Base-by-base conservation (phyloP, 2,329 filamentous ascomycete genomes). In the Dactylellina parvicollis region DNA sequence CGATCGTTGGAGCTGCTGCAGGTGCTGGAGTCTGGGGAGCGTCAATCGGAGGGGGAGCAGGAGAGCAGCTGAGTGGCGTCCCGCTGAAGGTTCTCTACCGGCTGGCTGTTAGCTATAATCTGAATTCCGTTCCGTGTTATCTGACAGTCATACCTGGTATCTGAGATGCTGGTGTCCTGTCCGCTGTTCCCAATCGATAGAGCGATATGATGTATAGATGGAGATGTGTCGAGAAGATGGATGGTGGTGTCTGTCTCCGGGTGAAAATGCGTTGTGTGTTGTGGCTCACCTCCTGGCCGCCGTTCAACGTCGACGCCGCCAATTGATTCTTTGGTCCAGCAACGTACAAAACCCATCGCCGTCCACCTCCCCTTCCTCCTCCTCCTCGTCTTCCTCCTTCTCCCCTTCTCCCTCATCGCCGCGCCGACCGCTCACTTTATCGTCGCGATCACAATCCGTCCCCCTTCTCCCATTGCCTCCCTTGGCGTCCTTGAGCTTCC, bases 401-500 rank as follows among this genome's bases (percentile, higher is more conserved):
- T 20, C 54, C 40, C 36, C 44, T 18, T 49, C 50, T 47, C 42
- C 42, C n/a, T 14, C 26, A n/a, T 24, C 36, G 3, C 26, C 16
- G 24, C 12, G 12, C 28, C 12, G 18, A 18, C 32, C 52, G 40
- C 28, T 54, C 54, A 26, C 38, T 42, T 62, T 54, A 32, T 32
- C 12, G 16, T 38, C 60, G 16, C 36, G 22, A 40, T 46, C 26
- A 64, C 75, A 60, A 73, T 54, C 36, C 46, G 59, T 47, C 57
- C 57, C 18, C 34, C 69, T 76, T 69, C 54, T 75, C 75, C 62
- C 61, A 62, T 66, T 54, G 52, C 66, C 14, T 49, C 62, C 42
- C 76, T 49, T 75, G 76, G 56, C 75, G 73, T 49, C 66, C 60
- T 32, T 72, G 70, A 61, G 84, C 84, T 52, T 66, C 65, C 42